Percentiles rank a stretch among this genome's conserved stretches.
These are phyloP conservation scores for Schwanniomyces polymorphus DNA, from an alignment of 805 yeast species.

Conservation along the genomic window DNA sequence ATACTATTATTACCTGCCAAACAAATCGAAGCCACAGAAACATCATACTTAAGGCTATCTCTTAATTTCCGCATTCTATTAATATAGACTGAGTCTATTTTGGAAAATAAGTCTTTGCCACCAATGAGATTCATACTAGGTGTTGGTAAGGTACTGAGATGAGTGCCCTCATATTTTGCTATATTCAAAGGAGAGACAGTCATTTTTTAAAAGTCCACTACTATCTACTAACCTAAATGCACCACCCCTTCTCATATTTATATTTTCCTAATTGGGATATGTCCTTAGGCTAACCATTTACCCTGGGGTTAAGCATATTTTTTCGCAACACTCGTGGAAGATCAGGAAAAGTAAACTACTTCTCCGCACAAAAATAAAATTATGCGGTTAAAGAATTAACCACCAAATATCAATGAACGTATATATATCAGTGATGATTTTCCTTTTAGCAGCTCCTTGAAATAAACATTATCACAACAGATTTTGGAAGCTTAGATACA, in stretches of 20 bases:
- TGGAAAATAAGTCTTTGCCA: neutral
- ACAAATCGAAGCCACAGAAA: constrained; percentile 10
- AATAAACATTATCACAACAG: neutral
- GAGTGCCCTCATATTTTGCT: neutral
- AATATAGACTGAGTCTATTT: neutral
- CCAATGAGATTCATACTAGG: neutral
- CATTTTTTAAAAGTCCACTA: neutral
- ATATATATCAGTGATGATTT: neutral
- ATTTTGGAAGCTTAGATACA: neutral
- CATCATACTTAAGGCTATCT: constrained; percentile 1
- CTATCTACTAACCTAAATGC: neutral
- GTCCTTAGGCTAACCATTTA: neutral
- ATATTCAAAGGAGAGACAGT: neutral
- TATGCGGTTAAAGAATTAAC: neutral
- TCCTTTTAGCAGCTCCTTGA: neutral
- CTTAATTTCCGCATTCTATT: neutral
- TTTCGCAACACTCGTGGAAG: neutral
- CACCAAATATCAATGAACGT: neutral
- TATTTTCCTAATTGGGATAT: neutral
- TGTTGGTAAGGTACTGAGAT: neutral
- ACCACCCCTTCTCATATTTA: neutral
- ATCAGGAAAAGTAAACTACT: neutral
- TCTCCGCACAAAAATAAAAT: neutral
- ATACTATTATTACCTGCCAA: constrained; percentile 8
- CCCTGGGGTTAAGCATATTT: neutral